A percentile compares a stretch with the other conserved stretches of the same genome.
Evolutionary conservation across 768 basidiomycete species (phyloP).

Genomic region (Boletales sp.): DNA sequence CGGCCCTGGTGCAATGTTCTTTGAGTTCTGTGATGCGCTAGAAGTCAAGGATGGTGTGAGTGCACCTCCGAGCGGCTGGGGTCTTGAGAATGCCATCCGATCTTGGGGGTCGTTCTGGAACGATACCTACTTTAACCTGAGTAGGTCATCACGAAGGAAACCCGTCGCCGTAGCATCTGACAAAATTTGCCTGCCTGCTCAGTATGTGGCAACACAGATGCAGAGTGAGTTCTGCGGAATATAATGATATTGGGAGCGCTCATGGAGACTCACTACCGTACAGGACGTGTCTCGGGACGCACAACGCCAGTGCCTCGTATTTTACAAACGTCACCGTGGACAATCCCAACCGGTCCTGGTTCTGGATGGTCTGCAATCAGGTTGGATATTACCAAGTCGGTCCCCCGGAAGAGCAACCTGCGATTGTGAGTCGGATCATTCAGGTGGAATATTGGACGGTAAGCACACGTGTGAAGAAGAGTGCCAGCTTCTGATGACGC

Average conservation of each 20-base stretch:
- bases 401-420: constrained; percentile 35
- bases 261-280: constrained; percentile 31
- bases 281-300: constrained; percentile 40
- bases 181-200: background rate
- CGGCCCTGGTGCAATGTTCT: constrained; percentile 39
- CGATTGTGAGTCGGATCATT: constrained; percentile 33
- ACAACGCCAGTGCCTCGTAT: constrained; percentile 34
- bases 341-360: constrained; percentile 60
- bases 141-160: constrained; percentile 34
- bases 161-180: background rate
- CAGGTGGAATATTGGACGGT: constrained; percentile 30
- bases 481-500: background rate
- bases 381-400: constrained; percentile 50
- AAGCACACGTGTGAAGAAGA: background rate
- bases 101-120: constrained; percentile 63
- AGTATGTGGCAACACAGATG: constrained; percentile 51
- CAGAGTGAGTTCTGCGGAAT: constrained; percentile 41
- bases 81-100: constrained; percentile 53
- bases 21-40: constrained; percentile 38
- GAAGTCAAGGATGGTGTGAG: constrained; percentile 37
- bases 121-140: constrained; percentile 39
- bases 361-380: constrained; percentile 73
- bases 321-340: constrained; percentile 57
- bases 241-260: constrained; percentile 9
- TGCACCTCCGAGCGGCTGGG: constrained; percentile 53